Evolutionary conservation across 176 grass and related monocot genomes (phyloP).

Genomic region (Hordeum marinum): DNA sequence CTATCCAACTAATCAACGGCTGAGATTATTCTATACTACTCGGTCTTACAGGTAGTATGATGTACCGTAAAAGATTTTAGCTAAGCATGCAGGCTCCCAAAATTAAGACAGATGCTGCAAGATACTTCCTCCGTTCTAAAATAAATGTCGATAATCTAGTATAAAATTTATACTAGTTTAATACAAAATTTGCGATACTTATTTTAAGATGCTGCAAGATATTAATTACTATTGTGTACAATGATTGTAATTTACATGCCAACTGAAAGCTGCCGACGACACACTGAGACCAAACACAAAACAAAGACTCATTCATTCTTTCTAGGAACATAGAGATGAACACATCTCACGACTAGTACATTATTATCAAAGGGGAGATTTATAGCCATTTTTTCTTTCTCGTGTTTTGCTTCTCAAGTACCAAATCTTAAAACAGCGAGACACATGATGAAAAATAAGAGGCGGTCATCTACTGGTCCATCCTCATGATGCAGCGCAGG

Average conservation of each 20-base stretch:
- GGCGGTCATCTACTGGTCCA: constrained; percentile 28
- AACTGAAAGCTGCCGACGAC: background rate
- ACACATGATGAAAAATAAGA: no score
- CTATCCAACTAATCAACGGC: no score
- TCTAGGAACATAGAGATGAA: background rate
- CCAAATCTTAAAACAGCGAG: background rate
- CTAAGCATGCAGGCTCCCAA: no score
- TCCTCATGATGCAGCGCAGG: constrained; percentile 69
- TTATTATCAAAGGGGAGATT: background rate
- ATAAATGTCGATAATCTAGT: no score
- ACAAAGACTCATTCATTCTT: background rate
- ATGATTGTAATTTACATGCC: constrained; percentile 20
- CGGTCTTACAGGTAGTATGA: no score
- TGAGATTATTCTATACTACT: no score
- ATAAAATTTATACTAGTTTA: no score
- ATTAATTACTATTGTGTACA: background rate
- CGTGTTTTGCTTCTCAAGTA: background rate
- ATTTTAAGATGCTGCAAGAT: background rate
- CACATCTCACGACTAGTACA: background rate
- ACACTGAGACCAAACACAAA: background rate
- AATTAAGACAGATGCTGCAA: background rate
- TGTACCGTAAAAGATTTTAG: no score
- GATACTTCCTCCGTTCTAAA: no score
- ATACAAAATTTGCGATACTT: no score
- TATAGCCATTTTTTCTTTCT: background rate